Base-by-base conservation (phyloP, 345 rosid genomes). In the Aquilaria sinensis region DNA sequence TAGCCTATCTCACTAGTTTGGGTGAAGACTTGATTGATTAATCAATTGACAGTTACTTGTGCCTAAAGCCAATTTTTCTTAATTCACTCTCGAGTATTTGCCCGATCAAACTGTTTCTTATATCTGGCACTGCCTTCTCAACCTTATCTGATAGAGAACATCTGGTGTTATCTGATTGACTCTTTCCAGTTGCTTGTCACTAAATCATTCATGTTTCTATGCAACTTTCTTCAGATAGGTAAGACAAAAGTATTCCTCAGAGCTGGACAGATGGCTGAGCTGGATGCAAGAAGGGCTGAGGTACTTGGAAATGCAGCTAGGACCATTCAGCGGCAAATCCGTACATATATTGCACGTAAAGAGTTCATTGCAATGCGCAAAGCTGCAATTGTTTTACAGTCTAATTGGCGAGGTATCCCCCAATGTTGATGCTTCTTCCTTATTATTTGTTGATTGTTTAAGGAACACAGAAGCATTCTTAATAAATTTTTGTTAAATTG, bases 261-360 rank as follows among this genome's bases (percentile, higher is more conserved):
- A 84, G 99, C 99, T 31, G 99, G 99, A 65, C 99, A 94, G 84
- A 90, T 94, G 99, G 99, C 99, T 67, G 96, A 90, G 80, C 70
- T 94, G 75, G 99, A 94, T 81, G 95, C 99, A 45, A 82, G 97
- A 75, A 82, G 99, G 74, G 81, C 99, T 45, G 95, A 85, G 78
- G 91, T 90, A 51, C 92, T 94, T 69, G 99, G 93, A 57, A 80
- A 88, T 81, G 97, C 99, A 32, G 99, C 99, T 70, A 85, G 87
- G 75, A 86, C 70, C 53, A 85, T 94, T 69, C 99, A 94, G 74
- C 73, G 87, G 74, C 85, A 79, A 58, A 75, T 74, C 49, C 87
- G 91, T 50, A 94, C 99, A 50, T 83, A 82, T 54, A 80, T 82
- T 68, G 89, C 89, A 15, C 84, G 83, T 65, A 90, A 80, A 70